Evolutionary conservation across 208 protist species (phyloP).

Genomic region (Angomonas ambiguus): DNA sequence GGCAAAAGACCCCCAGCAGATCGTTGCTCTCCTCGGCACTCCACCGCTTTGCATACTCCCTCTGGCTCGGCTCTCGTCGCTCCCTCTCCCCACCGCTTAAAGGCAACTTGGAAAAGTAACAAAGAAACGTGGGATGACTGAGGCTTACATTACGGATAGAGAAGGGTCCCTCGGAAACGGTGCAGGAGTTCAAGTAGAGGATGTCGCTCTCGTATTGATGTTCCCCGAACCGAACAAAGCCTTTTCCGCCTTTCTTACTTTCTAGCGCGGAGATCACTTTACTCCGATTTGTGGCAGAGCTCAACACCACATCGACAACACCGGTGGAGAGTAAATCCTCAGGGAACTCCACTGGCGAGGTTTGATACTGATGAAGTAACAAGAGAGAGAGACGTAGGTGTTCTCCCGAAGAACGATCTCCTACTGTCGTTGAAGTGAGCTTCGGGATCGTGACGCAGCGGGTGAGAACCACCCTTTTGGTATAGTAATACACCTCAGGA

Average conservation of each 20-base stretch:
- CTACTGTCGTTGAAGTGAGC: background rate
- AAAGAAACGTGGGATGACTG: background rate
- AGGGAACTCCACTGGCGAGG: background rate
- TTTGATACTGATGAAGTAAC: conserved; percentile 8
- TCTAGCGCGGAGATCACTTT: background rate
- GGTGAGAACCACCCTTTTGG: background rate
- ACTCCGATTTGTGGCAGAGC: background rate
- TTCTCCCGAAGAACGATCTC: background rate
- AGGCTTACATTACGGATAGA: background rate
- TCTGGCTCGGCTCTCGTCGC: background rate
- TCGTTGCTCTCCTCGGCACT: background rate
- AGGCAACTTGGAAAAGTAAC: background rate
- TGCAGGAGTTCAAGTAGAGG: background rate
- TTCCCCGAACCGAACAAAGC: background rate
- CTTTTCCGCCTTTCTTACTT: background rate
- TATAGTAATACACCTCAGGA: background rate
- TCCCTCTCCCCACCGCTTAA: background rate
- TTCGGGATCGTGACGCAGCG: background rate
- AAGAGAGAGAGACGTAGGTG: background rate
- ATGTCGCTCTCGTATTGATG: background rate
- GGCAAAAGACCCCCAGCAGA: background rate
- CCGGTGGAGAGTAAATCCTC: background rate
- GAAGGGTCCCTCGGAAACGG: background rate
- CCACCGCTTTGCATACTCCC: background rate
- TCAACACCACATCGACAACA: background rate